Base-by-base conservation (phyloP, 306 rosid species). In the Delonix regia region DNA sequence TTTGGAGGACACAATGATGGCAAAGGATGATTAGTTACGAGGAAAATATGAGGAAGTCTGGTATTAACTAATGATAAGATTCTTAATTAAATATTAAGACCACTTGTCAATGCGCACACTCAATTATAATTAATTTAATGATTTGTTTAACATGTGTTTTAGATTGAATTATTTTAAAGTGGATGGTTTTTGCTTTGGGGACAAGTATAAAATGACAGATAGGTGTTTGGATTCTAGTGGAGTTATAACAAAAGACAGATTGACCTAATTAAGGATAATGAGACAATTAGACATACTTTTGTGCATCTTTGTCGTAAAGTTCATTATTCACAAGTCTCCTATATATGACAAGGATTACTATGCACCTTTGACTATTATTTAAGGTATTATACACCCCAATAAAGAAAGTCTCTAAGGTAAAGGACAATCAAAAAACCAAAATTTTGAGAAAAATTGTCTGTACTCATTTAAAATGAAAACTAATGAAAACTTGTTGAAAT, bases 1-100 rank as follows among this genome's bases (percentile, higher is more conserved):
- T 63, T 81, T 82, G 88, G 82, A 75, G 22, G 84, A 79, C 82
- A 82, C 77, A 33, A 82, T 85, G 74, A 85, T 85, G 82, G 45
- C 69, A 69, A 63, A 47, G 53, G 25, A 68, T 42, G 69, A 33
- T 63, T 18, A 63, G 34, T 44, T 44, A 18, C 45, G 16, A 33
- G 6, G 25, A 63, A 34, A 34, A 34, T 7, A 6, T 62, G 68
- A 15, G 42, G 53, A 81, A 80, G 36, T 27, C 25, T 53, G 57
- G 19, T 47, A 38, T 69, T 78, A 78, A 63, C 78, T 78, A 77
- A 72, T 25, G 9, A 34, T 2, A 9, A 21, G 6, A 1, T 28
- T 64, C 41, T 24, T 38, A 64, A n/a, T 63, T 34, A 61, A 33
- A 61, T 33, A 36, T 39, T 16, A 22, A 53, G 4, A 4, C n/a